phyloP scores from a whole-genome alignment of 305 asterid species.

The Fraxinus xanthoxyloides region DNA sequence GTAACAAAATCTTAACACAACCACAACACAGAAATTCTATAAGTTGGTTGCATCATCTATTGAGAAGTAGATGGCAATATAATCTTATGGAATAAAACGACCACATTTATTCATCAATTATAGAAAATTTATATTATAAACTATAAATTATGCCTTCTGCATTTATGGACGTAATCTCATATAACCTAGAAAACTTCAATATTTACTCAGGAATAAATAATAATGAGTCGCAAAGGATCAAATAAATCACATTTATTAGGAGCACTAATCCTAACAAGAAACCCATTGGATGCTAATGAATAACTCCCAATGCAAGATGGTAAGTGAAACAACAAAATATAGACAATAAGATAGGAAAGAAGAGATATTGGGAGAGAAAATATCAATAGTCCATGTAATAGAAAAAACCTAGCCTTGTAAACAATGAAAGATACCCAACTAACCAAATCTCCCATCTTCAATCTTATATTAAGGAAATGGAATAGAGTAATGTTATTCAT shows the following conservation, averaged over 20 bases:
- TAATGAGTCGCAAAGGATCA: neutral
- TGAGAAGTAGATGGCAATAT: neutral
- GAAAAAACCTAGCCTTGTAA: no score
- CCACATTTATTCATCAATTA: neutral
- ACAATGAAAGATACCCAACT: no score
- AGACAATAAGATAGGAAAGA: neutral
- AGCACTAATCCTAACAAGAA: neutral
- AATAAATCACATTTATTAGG: neutral
- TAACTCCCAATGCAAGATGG: neutral
- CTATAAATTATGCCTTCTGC: neutral
- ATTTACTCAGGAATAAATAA: neutral
- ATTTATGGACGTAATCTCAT: neutral
- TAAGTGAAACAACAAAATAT: neutral
- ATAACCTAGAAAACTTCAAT: neutral
- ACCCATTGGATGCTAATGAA: neutral
- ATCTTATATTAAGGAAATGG: no score
- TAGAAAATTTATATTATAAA: neutral
- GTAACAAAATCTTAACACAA: neutral
- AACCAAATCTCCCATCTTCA: no score
- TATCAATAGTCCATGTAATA: neutral
- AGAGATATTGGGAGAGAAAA: neutral
- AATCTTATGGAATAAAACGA: neutral
- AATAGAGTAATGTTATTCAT: no score
- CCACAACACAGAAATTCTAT: neutral
- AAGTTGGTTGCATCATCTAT: neutral